Evolutionary conservation across 2,329 filamentous ascomycete species (phyloP).

Genomic region (Penicillium psychrosexuale): DNA sequence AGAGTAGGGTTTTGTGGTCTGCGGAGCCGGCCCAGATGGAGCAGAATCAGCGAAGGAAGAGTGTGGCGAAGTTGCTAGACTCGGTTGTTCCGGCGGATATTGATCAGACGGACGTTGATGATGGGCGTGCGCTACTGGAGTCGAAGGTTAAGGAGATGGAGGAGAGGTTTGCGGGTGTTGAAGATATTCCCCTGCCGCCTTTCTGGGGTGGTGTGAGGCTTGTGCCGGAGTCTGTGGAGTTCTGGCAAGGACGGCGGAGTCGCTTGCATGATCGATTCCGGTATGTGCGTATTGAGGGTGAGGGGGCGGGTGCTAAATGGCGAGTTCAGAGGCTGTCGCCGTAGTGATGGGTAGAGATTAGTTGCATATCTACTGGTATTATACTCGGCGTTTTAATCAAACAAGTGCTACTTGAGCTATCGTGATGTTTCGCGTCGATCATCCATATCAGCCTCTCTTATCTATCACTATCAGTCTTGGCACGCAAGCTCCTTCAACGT

Average conservation of each 20-base stretch:
- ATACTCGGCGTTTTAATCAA: background rate
- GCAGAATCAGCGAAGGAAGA: slow-evolving; percentile 26
- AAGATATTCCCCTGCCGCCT: slow-evolving; percentile 82
- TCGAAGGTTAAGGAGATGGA: slow-evolving; percentile 73
- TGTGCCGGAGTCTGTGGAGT: slow-evolving; percentile 82
- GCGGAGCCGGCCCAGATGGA: slow-evolving; percentile 29
- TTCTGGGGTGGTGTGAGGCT: slow-evolving; percentile 94
- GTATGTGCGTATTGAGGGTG: slow-evolving; percentile 70
- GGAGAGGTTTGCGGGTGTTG: slow-evolving; percentile 67
- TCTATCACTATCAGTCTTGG: slow-evolving; percentile 12
- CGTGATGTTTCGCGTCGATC: background rate
- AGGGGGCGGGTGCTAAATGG: slow-evolving; percentile 44
- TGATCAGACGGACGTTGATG: slow-evolving; percentile 49
- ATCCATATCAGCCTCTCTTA: slow-evolving; percentile 14
- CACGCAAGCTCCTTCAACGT: slow-evolving; percentile 10
- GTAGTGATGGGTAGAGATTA: slow-evolving; percentile 15
- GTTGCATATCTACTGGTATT: background rate
- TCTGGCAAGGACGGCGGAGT: slow-evolving; percentile 90
- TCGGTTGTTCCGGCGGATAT: slow-evolving; percentile 27
- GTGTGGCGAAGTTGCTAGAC: slow-evolving; percentile 20
- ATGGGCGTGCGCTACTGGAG: slow-evolving; percentile 72
- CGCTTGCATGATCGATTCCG: slow-evolving; percentile 90
- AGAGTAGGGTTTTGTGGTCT: slow-evolving; percentile 69
- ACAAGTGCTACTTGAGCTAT: background rate
- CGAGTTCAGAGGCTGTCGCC: slow-evolving; percentile 41